Evolutionary conservation across 1,284 basidiomycete species (phyloP).

Genomic region (Boletus sp.): DNA sequence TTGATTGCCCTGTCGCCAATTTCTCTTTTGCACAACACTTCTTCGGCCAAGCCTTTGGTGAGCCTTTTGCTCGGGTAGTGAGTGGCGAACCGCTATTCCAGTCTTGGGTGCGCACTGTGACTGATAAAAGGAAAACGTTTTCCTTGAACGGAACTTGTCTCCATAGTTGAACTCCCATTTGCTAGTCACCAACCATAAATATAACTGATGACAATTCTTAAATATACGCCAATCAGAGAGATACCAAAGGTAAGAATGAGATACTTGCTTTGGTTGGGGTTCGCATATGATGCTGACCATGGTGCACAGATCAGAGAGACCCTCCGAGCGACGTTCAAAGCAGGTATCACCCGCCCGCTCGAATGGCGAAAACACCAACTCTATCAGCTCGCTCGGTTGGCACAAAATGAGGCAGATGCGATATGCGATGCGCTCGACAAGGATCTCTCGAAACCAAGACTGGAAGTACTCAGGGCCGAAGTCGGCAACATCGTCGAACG

Average conservation of each 20-base stretch:
- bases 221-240: neutral
- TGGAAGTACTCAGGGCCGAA: conserved; percentile 32
- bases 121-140: neutral
- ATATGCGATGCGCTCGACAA: conserved; percentile 34
- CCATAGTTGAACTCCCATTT: neutral
- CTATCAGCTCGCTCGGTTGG: conserved; percentile 37
- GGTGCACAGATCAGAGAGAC: conserved; percentile 30
- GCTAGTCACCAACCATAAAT: too few species aligned
- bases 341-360: conserved; percentile 31
- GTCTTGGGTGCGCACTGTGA: too few species aligned
- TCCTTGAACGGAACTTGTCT: neutral
- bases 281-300: neutral
- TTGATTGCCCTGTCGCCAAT: too few species aligned
- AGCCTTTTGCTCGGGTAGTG: too few species aligned
- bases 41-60: too few species aligned
- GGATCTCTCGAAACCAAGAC: conserved; percentile 37
- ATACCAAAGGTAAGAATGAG: neutral
- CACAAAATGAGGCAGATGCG: conserved; percentile 33
- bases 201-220: neutral
- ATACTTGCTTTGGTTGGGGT: neutral
- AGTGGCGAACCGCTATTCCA: too few species aligned
- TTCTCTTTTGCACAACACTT: too few species aligned
- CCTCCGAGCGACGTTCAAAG: conserved; percentile 33
- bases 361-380: conserved; percentile 38
- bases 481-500: conserved; percentile 26